Conservation (phyloP, 441 rosid genomes). For the Erysimum cheiri region DNA sequence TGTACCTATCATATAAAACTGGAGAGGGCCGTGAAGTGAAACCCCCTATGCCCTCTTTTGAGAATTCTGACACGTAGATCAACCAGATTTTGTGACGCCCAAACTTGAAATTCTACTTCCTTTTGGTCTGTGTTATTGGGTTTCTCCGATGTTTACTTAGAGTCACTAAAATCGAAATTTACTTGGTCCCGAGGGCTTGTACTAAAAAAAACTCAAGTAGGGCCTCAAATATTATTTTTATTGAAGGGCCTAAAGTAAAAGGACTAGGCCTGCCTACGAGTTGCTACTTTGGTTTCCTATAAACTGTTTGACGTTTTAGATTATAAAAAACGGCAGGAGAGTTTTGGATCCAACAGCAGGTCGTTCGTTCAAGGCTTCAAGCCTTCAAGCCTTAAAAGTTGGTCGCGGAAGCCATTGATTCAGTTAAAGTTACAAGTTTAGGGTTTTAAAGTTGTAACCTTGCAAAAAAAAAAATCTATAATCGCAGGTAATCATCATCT, state of each 20-base stretch:
- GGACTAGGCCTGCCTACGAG: slow-evolving; percentile 2
- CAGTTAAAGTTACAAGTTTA: neutral
- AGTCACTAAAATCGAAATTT: no score
- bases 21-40: neutral
- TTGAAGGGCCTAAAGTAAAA: slow-evolving; percentile 3
- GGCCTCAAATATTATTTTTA: neutral
- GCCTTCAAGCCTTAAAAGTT: no score
- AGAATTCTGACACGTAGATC: neutral
- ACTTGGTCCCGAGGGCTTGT: no score
- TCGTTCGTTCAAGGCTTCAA: no score
- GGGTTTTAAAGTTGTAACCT: slow-evolving; percentile 18
- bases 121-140: no score
- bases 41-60: neutral
- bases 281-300: neutral
- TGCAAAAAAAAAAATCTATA: slow-evolving; percentile 13
- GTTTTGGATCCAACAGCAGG: no score
- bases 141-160: no score
- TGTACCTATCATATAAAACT: neutral
- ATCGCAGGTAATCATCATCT: slow-evolving; percentile 15
- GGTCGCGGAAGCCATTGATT: slow-evolving; percentile 19
- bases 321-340: slow-evolving; percentile 9
- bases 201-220: neutral
- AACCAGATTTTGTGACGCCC: neutral
- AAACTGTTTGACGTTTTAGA: slow-evolving; percentile 25
- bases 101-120: neutral